phyloP scores from a whole-genome alignment of 1,284 basidiomycete genomes.

The Leccinum pachyderme region DNA sequence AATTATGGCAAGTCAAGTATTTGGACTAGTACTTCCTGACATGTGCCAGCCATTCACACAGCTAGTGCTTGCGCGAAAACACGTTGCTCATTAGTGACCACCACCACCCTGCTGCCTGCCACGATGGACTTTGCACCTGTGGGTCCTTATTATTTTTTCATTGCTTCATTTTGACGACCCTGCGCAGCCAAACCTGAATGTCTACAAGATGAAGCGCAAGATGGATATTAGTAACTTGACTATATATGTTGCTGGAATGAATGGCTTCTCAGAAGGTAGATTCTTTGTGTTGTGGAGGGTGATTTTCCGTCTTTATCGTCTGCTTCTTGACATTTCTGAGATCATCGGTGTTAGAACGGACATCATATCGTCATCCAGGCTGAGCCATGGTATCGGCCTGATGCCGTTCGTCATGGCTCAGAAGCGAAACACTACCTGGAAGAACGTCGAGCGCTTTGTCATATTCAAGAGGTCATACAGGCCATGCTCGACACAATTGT shows the following conservation, averaged over 20 bases:
- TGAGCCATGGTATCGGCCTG: slow-evolving; percentile 27
- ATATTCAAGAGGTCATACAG: slow-evolving; percentile 36
- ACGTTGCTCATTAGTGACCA: slow-evolving; percentile 20
- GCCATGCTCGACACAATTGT: slow-evolving; percentile 39
- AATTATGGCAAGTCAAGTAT: slow-evolving; percentile 11
- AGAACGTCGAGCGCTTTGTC: slow-evolving; percentile 23
- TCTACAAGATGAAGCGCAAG: slow-evolving; percentile 26
- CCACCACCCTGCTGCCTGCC: neutral
- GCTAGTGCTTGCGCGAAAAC: slow-evolving; percentile 7
- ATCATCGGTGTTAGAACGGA: slow-evolving; percentile 25
- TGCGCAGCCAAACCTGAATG: slow-evolving; percentile 18
- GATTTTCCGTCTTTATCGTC: neutral
- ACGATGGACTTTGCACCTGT: slow-evolving; percentile 33
- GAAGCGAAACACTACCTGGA: slow-evolving; percentile 3
- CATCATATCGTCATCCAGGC: slow-evolving; percentile 42
- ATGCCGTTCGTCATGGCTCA: neutral
- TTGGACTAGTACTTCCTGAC: neutral
- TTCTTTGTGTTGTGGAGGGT: slow-evolving; percentile 35
- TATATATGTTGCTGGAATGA: slow-evolving; percentile 16
- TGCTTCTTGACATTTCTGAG: slow-evolving; percentile 10
- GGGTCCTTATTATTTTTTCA: slow-evolving; percentile 20
- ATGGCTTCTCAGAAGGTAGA: slow-evolving; percentile 10
- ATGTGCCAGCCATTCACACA: slow-evolving; percentile 9
- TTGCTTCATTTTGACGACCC: slow-evolving; percentile 4
- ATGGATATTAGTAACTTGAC: slow-evolving; percentile 27